phyloP scores from a whole-genome alignment of 495 filamentous ascomycete species.

The Daldinia decipiens region DNA sequence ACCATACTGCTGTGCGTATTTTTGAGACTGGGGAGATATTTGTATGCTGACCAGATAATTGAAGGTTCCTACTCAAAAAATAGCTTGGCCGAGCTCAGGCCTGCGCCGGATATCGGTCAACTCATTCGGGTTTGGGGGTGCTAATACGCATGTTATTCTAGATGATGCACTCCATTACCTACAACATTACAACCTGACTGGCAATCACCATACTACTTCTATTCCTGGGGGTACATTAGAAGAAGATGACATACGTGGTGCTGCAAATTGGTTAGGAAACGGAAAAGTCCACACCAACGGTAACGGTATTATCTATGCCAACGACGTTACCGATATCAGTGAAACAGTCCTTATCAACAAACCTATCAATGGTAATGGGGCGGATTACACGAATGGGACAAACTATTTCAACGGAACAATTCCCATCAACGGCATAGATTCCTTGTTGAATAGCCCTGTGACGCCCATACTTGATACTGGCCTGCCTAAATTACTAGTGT shows the following conservation, averaged over 20 bases:
- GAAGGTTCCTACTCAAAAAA: conserved; percentile 43
- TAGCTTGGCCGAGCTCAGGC: conserved; percentile 42
- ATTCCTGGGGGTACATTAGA: neutral
- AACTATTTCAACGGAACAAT: conserved; percentile 4
- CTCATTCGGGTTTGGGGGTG: conserved; percentile 67
- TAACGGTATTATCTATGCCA: neutral
- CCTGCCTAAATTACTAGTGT: conserved; percentile 14
- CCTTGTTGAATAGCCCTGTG: neutral
- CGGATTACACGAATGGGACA: conserved; percentile 7
- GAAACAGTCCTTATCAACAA: neutral
- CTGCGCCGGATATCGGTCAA: conserved; percentile 61
- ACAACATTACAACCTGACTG: neutral
- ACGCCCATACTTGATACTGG: neutral
- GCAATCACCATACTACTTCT: conserved; percentile 6
- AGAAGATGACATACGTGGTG: neutral
- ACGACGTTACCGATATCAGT: neutral
- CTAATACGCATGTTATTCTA: conserved; percentile 66
- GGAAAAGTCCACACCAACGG: neutral
- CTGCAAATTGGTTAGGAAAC: neutral
- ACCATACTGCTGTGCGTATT: conserved; percentile 29
- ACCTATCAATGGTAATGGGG: neutral
- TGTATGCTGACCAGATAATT: neutral
- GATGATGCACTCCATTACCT: conserved; percentile 51
- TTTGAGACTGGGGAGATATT: neutral
- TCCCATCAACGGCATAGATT: neutral